Conservation (phyloP, 495 filamentous ascomycete genomes). For the Mytilinidion resinicola region DNA sequence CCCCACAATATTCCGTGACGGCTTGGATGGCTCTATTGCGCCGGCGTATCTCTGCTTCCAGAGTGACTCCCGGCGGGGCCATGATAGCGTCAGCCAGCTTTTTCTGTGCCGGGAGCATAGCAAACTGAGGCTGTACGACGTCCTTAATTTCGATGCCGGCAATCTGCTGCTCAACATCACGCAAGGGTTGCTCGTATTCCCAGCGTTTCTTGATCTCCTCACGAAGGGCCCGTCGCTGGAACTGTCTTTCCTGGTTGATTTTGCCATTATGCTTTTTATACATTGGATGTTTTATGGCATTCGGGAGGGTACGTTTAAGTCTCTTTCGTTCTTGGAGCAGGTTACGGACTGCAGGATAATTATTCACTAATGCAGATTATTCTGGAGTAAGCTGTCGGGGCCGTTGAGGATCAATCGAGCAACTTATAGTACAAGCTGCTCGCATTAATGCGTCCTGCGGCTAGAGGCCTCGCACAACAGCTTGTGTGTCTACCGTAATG, state of each 20-base stretch:
- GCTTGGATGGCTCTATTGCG: constrained; percentile 20
- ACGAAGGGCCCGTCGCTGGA: too few species aligned
- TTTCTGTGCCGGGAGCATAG: too few species aligned
- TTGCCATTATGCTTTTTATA: constrained; percentile 10
- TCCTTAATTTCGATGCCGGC: constrained; percentile 14
- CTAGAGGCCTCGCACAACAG: too few species aligned
- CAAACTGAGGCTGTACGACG: too few species aligned
- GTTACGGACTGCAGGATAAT: constrained; percentile 13
- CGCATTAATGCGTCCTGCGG: constrained; percentile 34
- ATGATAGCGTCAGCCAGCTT: too few species aligned
- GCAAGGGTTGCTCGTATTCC: constrained; percentile 31
- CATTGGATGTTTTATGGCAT: constrained; percentile 9
- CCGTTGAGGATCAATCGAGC: constrained; percentile 35
- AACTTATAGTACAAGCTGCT: constrained; percentile 33
- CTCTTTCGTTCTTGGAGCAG: constrained; percentile 8
- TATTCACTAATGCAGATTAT: constrained; percentile 21
- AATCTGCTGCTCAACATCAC: constrained; percentile 32
- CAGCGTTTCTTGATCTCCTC: too few species aligned
- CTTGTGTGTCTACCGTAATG: too few species aligned
- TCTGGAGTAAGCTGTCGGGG: constrained; percentile 28
- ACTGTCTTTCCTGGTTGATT: constrained; percentile 26
- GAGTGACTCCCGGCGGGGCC: constrained; percentile 4
- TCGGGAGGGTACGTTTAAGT: constrained; percentile 12
- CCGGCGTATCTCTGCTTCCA: constrained; percentile 14
- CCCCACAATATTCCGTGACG: too few species aligned